Percentiles rank a stretch among this genome's conserved stretches.
These are phyloP conservation scores for Cymbopogon citratus DNA, from an alignment of 176 grass and related monocot genomes.

Conservation along the genomic window DNA sequence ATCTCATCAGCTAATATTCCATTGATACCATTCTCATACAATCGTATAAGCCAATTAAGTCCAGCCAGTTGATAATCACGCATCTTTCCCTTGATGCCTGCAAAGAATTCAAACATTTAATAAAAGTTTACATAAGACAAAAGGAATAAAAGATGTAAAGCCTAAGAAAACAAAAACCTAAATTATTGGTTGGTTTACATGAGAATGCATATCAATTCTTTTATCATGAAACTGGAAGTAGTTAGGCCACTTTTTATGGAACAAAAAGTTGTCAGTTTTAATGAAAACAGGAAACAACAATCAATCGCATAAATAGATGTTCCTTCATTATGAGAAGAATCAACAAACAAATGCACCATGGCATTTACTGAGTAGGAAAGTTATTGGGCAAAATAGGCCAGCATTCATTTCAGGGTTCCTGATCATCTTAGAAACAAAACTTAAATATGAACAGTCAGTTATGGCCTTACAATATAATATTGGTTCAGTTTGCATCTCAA, in stretches of 20 bases:
- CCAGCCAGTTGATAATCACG: conserved; percentile 97
- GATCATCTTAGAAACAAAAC: not conserved
- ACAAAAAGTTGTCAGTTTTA: not conserved
- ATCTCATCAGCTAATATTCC: conserved; percentile 99
- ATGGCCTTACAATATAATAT: not conserved
- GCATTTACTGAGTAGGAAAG: not conserved
- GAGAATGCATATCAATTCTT: not conserved
- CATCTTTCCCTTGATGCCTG: conserved; percentile 98
- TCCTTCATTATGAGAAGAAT: not conserved
- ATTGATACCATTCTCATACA: conserved; percentile 98
- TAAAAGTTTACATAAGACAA: not conserved
- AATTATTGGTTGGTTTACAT: not conserved
- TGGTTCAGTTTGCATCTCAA: not conserved
- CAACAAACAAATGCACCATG: not conserved
- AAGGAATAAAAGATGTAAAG: not conserved
- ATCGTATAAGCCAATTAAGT: conserved; percentile 94
- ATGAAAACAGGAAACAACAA: not conserved
- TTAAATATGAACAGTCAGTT: not conserved
- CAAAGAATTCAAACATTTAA: conserved; percentile 4
- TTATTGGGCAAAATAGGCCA: not conserved
- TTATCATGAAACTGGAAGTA: not conserved
- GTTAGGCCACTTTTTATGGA: not conserved
- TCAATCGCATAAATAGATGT: not conserved
- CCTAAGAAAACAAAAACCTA: not conserved
- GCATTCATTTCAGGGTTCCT: not conserved